These are phyloP conservation scores for Cercospora zeae-maydis DNA, from an alignment of 2,329 filamentous ascomycete species.

Conservation along the genomic window DNA sequence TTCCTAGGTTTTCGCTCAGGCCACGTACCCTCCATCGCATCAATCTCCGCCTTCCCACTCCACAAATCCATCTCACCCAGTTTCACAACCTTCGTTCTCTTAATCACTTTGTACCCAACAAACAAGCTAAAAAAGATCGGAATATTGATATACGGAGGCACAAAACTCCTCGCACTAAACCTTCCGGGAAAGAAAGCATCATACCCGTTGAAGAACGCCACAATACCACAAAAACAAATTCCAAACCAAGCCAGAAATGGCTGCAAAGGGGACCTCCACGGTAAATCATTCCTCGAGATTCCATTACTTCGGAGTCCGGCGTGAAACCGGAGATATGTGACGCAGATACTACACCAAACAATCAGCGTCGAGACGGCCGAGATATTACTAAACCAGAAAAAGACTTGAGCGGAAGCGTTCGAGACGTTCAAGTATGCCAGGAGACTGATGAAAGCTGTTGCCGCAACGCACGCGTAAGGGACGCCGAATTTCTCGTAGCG, in stretches of 20 bases:
- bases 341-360: constrained; percentile 60
- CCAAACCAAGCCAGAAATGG: constrained; percentile 57
- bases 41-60: constrained; percentile 18
- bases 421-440: constrained; percentile 61
- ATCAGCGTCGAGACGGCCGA: constrained; percentile 65
- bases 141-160: constrained; percentile 59
- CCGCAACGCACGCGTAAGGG: constrained; percentile 48
- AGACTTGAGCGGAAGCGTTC: constrained; percentile 61
- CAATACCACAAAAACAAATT: constrained; percentile 55
- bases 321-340: constrained; percentile 62
- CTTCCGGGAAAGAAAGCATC: constrained; percentile 56
- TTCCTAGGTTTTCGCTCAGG: constrained; percentile 11
- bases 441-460: constrained; percentile 40
- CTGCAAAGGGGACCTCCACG: constrained; percentile 64
- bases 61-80: constrained; percentile 49
- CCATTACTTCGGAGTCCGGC: constrained; percentile 53
- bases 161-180: constrained; percentile 58
- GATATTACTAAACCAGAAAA: constrained; percentile 64
- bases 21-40: constrained; percentile 10
- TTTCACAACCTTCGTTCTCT: constrained; percentile 47
- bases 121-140: constrained; percentile 56
- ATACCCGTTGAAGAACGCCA: constrained; percentile 62
- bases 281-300: constrained; percentile 54
- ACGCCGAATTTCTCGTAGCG: constrained; percentile 51
- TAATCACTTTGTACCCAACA: constrained; percentile 52